Evolutionary conservation across 768 basidiomycete species (phyloP), one percentile per base, ranked within the genome.

Genomic region (Austroboletus festivus): DNA sequence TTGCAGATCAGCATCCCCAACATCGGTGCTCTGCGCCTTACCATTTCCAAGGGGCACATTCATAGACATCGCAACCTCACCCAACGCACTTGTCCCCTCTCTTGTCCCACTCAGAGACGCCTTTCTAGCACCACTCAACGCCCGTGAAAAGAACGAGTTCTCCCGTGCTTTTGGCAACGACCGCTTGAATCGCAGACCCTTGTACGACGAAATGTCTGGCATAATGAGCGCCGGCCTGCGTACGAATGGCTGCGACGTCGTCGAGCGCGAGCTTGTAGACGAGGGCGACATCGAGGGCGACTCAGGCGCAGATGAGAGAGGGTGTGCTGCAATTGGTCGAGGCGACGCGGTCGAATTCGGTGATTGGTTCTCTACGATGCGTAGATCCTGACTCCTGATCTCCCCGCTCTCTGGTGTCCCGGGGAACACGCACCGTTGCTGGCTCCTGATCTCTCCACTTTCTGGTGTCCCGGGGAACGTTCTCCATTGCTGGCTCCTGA

Each of bases 121-220:
- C 1, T 51, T 56, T 13, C 9, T 21, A 38, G 50, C 16, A 10
- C 55, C 33, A 19, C 4, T 38, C 50, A 65, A 31, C 7, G 48
- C 63, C 20, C 63, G 52, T 20, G 63, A 64, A 38, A 63, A 64
- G 48, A 64, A 65, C 4, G 58, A 4, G 13, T 56, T 58, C 12
- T 56, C 56, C 6, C 56, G 31, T 21, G 23, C 35, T 19, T 52
- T 53, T 0, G 31, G 42, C 21, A 35, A 26, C 5, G 52, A 37
- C 7, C 63, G 56, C 38, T 48, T 65, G 40, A 58, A 64, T 41
- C 63, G 52, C 2, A 60, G 35, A 1, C 55, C 46, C 38, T 48
- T 50, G 44, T 58, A 65, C 26, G 19, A 54, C 18, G 62, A 65
- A 18, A 64, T 52, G 21, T 63, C 56, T 4, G 63, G 63, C 31